phyloP scores from a whole-genome alignment of 163 green algal species.

The Chlorella variabilis region DNA sequence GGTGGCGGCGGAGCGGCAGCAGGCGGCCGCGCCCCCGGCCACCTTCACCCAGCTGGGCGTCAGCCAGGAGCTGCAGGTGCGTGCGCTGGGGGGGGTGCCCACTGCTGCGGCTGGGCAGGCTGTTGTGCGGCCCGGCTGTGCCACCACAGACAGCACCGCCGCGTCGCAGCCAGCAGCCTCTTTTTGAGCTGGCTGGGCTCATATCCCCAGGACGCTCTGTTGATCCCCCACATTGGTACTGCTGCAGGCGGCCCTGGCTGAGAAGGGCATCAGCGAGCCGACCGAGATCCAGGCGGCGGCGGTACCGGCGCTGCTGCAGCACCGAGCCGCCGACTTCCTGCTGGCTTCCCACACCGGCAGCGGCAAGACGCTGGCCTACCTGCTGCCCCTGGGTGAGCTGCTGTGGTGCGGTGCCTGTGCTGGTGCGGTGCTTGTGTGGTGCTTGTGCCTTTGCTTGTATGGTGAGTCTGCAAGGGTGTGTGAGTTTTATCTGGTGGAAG shows the following conservation, averaged over 20 bases:
- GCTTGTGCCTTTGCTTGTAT: too few species aligned
- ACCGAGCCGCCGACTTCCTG: slow-evolving; percentile 70
- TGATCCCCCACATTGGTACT: neutral
- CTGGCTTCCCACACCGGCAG: slow-evolving; percentile 74
- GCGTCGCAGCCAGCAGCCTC: neutral
- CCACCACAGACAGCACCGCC: neutral
- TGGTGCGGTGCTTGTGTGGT: neutral
- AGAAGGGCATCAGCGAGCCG: slow-evolving; percentile 27
- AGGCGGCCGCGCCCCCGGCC: neutral
- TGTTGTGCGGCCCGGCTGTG: too few species aligned
- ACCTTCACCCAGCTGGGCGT: slow-evolving; percentile 66
- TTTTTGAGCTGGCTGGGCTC: too few species aligned
- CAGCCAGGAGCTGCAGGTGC: slow-evolving; percentile 55
- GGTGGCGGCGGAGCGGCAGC: neutral
- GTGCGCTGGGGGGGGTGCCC: neutral
- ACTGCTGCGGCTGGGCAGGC: too few species aligned
- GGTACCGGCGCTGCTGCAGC: slow-evolving; percentile 66
- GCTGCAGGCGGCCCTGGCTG: slow-evolving; percentile 16
- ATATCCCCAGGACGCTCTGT: too few species aligned
- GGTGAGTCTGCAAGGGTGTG: neutral
- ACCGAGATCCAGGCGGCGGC: slow-evolving; percentile 61
- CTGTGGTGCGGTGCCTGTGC: neutral
- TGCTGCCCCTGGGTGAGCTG: slow-evolving; percentile 70
- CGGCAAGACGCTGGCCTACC: slow-evolving; percentile 88
- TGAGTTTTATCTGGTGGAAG: too few species aligned